A percentile compares a stretch with the other conserved stretches of the same genome.
phyloP scores from a whole-genome alignment of 805 yeast genomes.

The Barnettozyma pratensis region DNA sequence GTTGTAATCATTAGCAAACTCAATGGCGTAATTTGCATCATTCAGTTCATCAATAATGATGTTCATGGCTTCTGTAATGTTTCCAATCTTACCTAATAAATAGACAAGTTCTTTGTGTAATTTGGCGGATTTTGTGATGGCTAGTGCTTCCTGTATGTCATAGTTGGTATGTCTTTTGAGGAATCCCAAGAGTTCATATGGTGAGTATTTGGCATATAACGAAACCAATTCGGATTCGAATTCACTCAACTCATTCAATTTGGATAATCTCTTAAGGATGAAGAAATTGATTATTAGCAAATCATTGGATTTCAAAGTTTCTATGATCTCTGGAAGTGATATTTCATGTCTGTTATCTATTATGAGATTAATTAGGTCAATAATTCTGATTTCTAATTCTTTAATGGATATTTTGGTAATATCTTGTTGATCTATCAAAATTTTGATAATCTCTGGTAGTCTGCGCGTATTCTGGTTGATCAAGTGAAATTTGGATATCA shows the following conservation, averaged over 20 bases:
- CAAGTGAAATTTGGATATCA: conserved; percentile 60
- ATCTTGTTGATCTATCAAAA: conserved; percentile 36
- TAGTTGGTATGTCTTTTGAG: conserved; percentile 56
- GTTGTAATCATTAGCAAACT: conserved; percentile 62
- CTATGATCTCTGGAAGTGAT: conserved; percentile 45
- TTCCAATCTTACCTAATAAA: conserved; percentile 78
- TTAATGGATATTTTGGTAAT: conserved; percentile 33
- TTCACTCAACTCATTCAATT: conserved; percentile 46
- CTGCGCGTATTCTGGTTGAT: conserved; percentile 42
- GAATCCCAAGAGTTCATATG: conserved; percentile 51
- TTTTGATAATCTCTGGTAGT: conserved; percentile 46
- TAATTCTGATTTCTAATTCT: conserved; percentile 26
- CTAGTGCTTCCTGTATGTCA: conserved; percentile 66
- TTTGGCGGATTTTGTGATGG: conserved; percentile 49
- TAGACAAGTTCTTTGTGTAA: conserved; percentile 72
- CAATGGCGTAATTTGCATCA: conserved; percentile 77
- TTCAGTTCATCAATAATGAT: conserved; percentile 71
- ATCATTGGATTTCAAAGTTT: conserved; percentile 34
- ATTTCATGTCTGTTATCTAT: conserved; percentile 65
- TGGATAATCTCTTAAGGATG: conserved; percentile 56
- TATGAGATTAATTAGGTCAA: conserved; percentile 46
- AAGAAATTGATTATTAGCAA: conserved; percentile 53
- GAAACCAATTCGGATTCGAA: conserved; percentile 63
- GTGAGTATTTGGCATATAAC: conserved; percentile 60
- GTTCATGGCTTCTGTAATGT: conserved; percentile 65